Evolutionary conservation across 2,329 filamentous ascomycete genomes (phyloP), one percentile per base, ranked within the genome.

Genomic region (Atkinsonella texensis): DNA sequence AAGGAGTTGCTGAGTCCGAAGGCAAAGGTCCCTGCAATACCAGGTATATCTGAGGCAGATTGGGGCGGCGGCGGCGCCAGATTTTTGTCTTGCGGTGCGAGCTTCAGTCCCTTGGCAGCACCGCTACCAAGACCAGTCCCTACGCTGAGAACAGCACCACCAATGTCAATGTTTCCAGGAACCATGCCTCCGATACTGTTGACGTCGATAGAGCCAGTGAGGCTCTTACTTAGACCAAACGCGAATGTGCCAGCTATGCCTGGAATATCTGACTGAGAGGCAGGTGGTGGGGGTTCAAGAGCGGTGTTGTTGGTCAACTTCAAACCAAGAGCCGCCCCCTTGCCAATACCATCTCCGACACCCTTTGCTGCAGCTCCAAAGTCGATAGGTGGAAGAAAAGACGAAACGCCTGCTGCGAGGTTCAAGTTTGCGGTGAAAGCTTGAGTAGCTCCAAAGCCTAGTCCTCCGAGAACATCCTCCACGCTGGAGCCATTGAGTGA

Each of bases 391-490:
- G 49, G 49, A 32, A 55, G 54, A 28, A 54, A 28, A 15, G 54
- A 43, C 18, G 15, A 32, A 2, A 55, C 15, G 20, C 53, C 46
- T 10, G n/a, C 51, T 1, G 46, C 40, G 17, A 52, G 32, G 53
- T 64, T 57, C 33, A 65, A 42, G 52, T 58, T 64, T 33, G 56
- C 53, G 1, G 59, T 50, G 23, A 65, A 47, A 13, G 62, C 57
- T 32, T 57, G 56, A 4, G 59, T 60, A 11, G 62, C 51, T 7
- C 58, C 63, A 45, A 65, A 65, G 17, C 58, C 62, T 23, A 65
- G 60, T 3, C 55, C 60, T 17, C 60, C 58, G 9, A 56, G 48
- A 7, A 60, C 52, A 28, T 59, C 60, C 11, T 53, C 53, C 11
- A 62, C 45, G 47, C 54, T 53, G 1, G 57, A 54, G 13, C 56